phyloP scores from a whole-genome alignment of 768 basidiomycete genomes.

The Boletus tylopilopsis region DNA sequence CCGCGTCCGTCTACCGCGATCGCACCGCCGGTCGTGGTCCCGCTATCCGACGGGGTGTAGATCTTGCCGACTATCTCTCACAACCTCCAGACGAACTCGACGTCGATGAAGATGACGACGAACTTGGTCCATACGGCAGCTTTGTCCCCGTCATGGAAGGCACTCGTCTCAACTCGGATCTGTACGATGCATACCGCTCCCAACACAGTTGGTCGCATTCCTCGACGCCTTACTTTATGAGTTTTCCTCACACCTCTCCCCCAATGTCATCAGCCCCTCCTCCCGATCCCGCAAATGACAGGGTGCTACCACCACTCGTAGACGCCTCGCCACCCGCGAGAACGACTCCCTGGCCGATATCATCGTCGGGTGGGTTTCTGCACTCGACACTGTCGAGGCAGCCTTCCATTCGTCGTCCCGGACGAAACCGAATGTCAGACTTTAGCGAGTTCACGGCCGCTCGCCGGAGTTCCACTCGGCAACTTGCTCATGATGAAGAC shows the following conservation, averaged over 20 bases:
- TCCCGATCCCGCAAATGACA: slow-evolving; percentile 20
- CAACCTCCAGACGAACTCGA: slow-evolving; percentile 54
- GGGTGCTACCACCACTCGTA: slow-evolving; percentile 28
- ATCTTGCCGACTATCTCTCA: slow-evolving; percentile 51
- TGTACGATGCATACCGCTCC: slow-evolving; percentile 61
- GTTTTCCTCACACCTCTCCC: slow-evolving; percentile 24
- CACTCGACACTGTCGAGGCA: slow-evolving; percentile 47
- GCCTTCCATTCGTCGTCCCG: slow-evolving; percentile 56
- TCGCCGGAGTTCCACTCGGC: slow-evolving; percentile 50
- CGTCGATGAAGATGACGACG: slow-evolving; percentile 66
- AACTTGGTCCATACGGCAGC: slow-evolving; percentile 42
- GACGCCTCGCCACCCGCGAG: slow-evolving; percentile 24
- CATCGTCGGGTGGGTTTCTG: slow-evolving; percentile 21
- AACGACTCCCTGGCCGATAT: slow-evolving; percentile 19
- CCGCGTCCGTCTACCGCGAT: slow-evolving; percentile 52
- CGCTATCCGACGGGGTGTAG: slow-evolving; percentile 29
- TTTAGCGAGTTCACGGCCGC: slow-evolving; percentile 71
- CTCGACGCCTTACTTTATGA: slow-evolving; percentile 21
- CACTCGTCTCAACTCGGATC: slow-evolving; percentile 50
- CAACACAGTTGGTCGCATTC: slow-evolving; percentile 32
- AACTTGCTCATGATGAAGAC: slow-evolving; percentile 29
- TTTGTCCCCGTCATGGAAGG: slow-evolving; percentile 44
- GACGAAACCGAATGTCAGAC: slow-evolving; percentile 53
- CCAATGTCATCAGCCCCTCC: slow-evolving; percentile 26
- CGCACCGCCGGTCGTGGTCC: slow-evolving; percentile 36